These are phyloP conservation scores for Penicillium bialowiezense DNA, from an alignment of 495 filamentous ascomycete species.

Conservation along the genomic window DNA sequence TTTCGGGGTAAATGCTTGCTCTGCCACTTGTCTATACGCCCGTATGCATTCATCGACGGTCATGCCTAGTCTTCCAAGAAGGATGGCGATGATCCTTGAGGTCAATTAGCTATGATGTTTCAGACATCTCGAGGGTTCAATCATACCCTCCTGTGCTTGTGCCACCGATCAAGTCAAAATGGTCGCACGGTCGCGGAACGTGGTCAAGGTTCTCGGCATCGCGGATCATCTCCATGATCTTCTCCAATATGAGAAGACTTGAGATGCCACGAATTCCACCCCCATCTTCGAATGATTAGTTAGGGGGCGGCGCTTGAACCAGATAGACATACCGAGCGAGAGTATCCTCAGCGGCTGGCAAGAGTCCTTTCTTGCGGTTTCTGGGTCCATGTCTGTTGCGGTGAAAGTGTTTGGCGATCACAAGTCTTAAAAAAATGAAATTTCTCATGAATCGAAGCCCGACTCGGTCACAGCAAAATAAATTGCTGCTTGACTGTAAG, in stretches of 20 bases:
- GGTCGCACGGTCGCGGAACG: constrained; percentile 17
- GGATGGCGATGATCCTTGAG: constrained; percentile 48
- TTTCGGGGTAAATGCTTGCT: constrained; percentile 15
- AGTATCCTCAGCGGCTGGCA: not conserved
- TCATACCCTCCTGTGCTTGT: constrained; percentile 17
- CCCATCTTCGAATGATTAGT: constrained; percentile 13
- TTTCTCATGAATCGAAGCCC: no score
- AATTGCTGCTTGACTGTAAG: no score
- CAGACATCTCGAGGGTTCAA: not conserved
- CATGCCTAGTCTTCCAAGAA: constrained; percentile 53
- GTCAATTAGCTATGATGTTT: not conserved
- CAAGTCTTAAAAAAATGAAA: no score
- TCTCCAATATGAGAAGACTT: constrained; percentile 18
- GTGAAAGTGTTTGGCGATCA: not conserved
- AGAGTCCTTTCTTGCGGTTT: no score
- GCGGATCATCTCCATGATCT: constrained; percentile 19
- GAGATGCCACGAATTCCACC: constrained; percentile 26
- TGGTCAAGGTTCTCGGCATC: constrained; percentile 1
- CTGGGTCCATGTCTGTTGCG: not conserved
- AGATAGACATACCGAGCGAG: not conserved
- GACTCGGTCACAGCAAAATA: no score
- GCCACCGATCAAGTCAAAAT: constrained; percentile 27
- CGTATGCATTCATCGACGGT: constrained; percentile 48
- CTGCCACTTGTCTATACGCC: constrained; percentile 43
- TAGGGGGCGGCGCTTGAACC: not conserved